Base-by-base conservation (phyloP, 2,329 filamentous ascomycete genomes). In the Pseudogymnoascus sp. region DNA sequence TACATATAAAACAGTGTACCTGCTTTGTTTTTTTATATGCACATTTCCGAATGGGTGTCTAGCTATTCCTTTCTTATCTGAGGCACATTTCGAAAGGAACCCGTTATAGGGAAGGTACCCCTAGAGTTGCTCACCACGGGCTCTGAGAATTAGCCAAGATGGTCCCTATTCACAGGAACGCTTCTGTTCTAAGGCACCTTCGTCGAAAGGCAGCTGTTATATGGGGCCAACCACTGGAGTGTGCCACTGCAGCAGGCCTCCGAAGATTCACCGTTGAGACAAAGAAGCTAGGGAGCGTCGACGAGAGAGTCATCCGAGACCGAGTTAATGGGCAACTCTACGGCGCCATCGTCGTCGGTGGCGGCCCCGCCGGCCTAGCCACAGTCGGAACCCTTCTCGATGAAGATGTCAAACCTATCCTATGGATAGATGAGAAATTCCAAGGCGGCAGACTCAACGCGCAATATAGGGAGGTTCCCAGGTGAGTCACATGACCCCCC, bases 341-440 rank as follows among this genome's bases (percentile, higher is more conserved):
- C 68, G 78, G 77, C 60, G 83, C 83, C 2, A 79, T 86, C 1
- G 83, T 87, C 1, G 80, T 85, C 19, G 84, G 84, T 60, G 82
- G 79, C 62, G 84, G 84, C 15, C 80, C 83, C 3, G 82, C 81
- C 46, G 85, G 85, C 63, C 78, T 87, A 63, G 84, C 83, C 3
- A 81, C 80, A 6, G 77, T 87, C 23, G 84, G 85, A n/a, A 86
- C 85, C 68, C 73, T 88, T 17, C 76, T 88, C 17, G 83, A 87
- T 68, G 77, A 79, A 33, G 77, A 79, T 56, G 74, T 79, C 7
- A 72, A 75, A 7, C 79, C 78, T 13, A 78, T 87, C 59, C 72
- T 83, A 61, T 88, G 85, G 85, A 76, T 86, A 42, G 85, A 87
- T 69, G 78, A 82, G 35, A 70, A 72, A 2, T 86, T 87, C 68